Conservation (phyloP, 768 basidiomycete genomes). For the Amanita molliuscula region DNA sequence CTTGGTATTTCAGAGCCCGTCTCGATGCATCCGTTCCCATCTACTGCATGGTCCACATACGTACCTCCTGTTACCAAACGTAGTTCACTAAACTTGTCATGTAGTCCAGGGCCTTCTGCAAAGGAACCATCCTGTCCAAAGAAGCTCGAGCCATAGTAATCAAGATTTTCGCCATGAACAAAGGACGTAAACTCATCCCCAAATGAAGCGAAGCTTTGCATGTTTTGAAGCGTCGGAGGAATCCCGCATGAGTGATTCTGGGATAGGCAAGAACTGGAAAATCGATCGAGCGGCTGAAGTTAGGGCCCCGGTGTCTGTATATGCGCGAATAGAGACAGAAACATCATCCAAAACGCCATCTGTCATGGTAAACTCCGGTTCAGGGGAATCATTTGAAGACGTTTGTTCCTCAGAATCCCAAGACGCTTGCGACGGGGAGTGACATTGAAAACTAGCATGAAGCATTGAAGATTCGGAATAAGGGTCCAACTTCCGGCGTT, state of each 20-base stretch:
- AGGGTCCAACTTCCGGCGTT: background rate
- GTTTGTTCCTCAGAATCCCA: background rate
- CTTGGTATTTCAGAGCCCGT: background rate
- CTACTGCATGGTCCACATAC: background rate
- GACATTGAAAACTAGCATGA: background rate
- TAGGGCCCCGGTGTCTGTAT: background rate
- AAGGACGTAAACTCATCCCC: background rate
- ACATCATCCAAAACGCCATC: background rate
- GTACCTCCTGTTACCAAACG: background rate
- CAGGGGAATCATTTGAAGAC: conserved; percentile 1
- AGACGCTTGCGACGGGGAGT: background rate
- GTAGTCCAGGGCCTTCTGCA: background rate
- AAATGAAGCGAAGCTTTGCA: background rate
- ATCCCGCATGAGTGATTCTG: background rate
- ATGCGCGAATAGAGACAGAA: conserved; percentile 1
- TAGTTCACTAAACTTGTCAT: background rate
- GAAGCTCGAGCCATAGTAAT: background rate
- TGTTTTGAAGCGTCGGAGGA: background rate
- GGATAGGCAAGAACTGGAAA: conserved; percentile 1
- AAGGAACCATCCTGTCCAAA: background rate
- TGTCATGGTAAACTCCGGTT: background rate
- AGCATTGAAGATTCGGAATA: background rate
- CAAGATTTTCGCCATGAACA: background rate
- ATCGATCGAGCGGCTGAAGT: background rate
- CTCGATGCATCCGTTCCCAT: background rate